Conservation (phyloP, 768 basidiomycete species). For the Termitomyces sp. region DNA sequence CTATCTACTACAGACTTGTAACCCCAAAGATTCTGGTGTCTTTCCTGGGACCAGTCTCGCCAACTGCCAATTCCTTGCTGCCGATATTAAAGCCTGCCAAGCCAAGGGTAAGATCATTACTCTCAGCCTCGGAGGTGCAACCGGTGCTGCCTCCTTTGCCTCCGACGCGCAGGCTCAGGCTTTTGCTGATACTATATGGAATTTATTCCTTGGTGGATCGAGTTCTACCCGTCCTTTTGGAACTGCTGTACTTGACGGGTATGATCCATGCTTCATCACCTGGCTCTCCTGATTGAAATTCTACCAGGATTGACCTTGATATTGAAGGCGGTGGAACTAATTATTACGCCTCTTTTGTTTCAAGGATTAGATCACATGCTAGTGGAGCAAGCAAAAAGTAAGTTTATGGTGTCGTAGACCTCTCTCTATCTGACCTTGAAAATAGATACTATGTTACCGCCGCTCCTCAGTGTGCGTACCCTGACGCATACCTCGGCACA, state of each 20-base stretch:
- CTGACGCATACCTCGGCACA: conserved; percentile 50
- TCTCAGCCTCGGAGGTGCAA: conserved; percentile 47
- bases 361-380: conserved; percentile 37
- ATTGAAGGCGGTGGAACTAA: conserved; percentile 52
- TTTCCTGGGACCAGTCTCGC: conserved; percentile 54
- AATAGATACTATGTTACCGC: conserved; percentile 51
- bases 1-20: conserved; percentile 41
- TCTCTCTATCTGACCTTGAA: neutral
- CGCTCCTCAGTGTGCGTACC: conserved; percentile 55
- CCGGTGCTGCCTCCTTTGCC: conserved; percentile 44
- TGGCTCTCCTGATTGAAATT: neutral
- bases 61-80: conserved; percentile 50
- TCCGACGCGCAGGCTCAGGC: conserved; percentile 43
- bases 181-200: conserved; percentile 61
- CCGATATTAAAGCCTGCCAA: conserved; percentile 56
- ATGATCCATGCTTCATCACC: neutral
- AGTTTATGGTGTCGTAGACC: conserved; percentile 1
- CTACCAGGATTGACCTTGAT: conserved; percentile 52
- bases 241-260: conserved; percentile 63
- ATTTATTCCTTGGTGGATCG: conserved; percentile 61
- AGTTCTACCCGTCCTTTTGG: conserved; percentile 60
- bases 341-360: conserved; percentile 44
- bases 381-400: conserved; percentile 43
- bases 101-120: conserved; percentile 44
- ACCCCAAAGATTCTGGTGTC: conserved; percentile 29